Evolutionary conservation across 1,284 basidiomycete species (phyloP).

Genomic region (Puccinia polysora): DNA sequence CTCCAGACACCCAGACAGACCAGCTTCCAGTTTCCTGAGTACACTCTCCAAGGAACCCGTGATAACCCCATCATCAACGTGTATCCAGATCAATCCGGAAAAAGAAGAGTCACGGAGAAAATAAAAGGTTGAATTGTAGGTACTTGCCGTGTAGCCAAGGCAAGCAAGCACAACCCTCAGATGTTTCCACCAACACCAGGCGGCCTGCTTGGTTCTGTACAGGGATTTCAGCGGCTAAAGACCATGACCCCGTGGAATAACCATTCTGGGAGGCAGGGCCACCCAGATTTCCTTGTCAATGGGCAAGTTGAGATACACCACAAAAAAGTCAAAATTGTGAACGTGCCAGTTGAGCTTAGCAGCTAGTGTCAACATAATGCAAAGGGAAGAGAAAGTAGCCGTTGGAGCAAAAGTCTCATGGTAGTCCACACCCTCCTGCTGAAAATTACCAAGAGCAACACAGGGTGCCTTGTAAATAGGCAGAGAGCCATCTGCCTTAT

Average conservation of each 20-base stretch:
- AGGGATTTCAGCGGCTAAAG: background rate
- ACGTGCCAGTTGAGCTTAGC: background rate
- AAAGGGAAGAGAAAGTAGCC: slow-evolving; percentile 4
- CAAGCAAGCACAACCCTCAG: background rate
- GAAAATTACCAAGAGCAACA: slow-evolving; percentile 10
- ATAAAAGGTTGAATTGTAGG: no score
- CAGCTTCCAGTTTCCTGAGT: no score
- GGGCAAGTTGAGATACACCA: background rate
- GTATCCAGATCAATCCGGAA: no score
- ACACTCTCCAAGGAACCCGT: no score
- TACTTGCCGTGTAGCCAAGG: background rate
- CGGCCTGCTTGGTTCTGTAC: slow-evolving; percentile 20
- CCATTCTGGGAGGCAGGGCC: background rate
- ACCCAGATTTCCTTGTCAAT: slow-evolving; percentile 13
- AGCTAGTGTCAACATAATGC: slow-evolving; percentile 10
- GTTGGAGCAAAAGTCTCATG: slow-evolving; percentile 24
- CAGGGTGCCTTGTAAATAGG: background rate
- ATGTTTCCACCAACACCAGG: slow-evolving; percentile 20
- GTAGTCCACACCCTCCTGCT: background rate
- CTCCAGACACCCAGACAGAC: no score
- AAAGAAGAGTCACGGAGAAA: no score
- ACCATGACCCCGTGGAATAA: background rate
- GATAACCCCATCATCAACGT: no score
- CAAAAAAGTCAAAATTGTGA: slow-evolving; percentile 4
- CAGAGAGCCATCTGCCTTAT: background rate